Percentiles rank a stretch among this genome's conserved stretches.
These are phyloP conservation scores for Capsicum baccatum DNA, from an alignment of 257 asterid genomes.

Conservation along the genomic window DNA sequence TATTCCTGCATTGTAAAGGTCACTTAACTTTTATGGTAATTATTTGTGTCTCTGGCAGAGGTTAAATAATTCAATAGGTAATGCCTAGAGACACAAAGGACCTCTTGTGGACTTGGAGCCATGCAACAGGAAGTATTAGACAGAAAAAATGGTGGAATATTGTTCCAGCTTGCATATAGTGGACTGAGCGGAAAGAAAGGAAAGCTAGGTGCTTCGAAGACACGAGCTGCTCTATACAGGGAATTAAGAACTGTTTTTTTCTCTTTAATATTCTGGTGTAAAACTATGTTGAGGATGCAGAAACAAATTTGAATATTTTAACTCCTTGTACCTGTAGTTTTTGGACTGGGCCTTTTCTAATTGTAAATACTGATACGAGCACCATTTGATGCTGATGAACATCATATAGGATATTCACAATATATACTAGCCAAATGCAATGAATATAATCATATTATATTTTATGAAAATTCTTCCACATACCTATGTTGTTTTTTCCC, in stretches of 20 bases:
- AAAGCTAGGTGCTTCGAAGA: background rate
- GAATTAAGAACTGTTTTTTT: background rate
- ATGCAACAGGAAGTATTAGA: background rate
- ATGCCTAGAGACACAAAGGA: background rate
- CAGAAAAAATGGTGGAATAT: background rate
- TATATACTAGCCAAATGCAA: background rate
- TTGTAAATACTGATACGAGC: background rate
- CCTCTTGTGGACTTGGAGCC: background rate
- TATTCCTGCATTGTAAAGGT: background rate
- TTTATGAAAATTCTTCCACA: background rate
- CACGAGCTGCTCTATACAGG: background rate
- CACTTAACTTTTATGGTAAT: background rate
- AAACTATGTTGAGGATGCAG: background rate
- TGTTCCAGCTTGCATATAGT: background rate
- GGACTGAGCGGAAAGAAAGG: background rate
- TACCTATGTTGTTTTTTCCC: background rate
- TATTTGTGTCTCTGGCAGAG: background rate
- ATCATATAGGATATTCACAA: background rate
- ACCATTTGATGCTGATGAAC: background rate
- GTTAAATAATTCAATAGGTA: background rate
- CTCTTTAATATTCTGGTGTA: background rate
- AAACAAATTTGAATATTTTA: background rate
- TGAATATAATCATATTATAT: background rate
- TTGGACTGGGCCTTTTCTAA: background rate
- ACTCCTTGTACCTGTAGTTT: background rate